Evolutionary conservation across 345 rosid genomes (phyloP).

Genomic region (Lumnitzera racemosa): DNA sequence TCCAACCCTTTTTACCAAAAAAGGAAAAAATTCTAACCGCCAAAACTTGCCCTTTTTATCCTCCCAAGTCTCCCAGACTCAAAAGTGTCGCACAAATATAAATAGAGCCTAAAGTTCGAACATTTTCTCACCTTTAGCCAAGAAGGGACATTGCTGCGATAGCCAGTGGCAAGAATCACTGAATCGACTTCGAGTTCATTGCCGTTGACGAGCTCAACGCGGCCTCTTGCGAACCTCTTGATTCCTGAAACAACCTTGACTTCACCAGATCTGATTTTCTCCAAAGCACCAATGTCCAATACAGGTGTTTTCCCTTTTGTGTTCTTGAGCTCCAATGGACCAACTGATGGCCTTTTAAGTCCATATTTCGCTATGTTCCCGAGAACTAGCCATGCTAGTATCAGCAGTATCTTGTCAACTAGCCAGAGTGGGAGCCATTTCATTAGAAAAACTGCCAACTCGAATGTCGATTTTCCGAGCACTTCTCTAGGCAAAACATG

Average conservation of each 20-base stretch:
- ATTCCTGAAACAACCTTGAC: slow-evolving; percentile 79
- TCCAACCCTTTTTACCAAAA: not conserved
- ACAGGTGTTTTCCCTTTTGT: slow-evolving; percentile 76
- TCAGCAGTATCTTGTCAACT: slow-evolving; percentile 55
- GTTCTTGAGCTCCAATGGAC: slow-evolving; percentile 67
- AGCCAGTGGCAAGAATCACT: slow-evolving; percentile 85
- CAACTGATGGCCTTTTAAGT: slow-evolving; percentile 50
- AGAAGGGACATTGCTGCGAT: slow-evolving; percentile 87
- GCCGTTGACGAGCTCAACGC: slow-evolving; percentile 69
- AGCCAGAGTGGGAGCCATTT: slow-evolving; percentile 64
- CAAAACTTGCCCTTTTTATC: slow-evolving; percentile 11
- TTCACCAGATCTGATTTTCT: slow-evolving; percentile 56
- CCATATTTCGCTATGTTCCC: slow-evolving; percentile 65
- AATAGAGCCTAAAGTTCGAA: not conserved
- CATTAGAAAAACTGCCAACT: slow-evolving; percentile 47
- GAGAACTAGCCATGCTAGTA: slow-evolving; percentile 45
- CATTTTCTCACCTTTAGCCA: slow-evolving; percentile 65
- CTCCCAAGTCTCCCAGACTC: not conserved
- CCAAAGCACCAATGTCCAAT: slow-evolving; percentile 63
- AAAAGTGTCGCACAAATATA: not conserved
- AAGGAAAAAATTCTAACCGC: slow-evolving; percentile 8
- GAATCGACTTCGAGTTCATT: slow-evolving; percentile 51
- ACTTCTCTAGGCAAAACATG: slow-evolving; percentile 88
- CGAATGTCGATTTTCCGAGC: slow-evolving; percentile 65
- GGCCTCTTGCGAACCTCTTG: slow-evolving; percentile 39